Base-by-base conservation (phyloP, 2,329 filamentous ascomycete genomes). In the Helotiales sp. region DNA sequence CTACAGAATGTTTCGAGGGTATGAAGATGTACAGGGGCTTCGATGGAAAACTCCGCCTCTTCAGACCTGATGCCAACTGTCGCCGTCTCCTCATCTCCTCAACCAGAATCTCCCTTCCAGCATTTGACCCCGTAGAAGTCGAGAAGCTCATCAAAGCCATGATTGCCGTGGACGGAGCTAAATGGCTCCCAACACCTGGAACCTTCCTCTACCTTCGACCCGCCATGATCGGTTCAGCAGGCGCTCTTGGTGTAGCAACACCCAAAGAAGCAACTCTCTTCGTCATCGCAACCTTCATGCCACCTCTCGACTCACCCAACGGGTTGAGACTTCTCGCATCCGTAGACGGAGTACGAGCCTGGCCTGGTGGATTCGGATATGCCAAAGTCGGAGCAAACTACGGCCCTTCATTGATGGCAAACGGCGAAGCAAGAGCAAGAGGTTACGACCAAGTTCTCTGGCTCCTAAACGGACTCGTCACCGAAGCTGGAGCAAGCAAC, bases 381-480 rank as follows among this genome's bases (percentile, higher is more conserved):
- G 91, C 92, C 60, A 97, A 97, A 76, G 84, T 97, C 31, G 93
- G 93, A 54, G 93, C 93, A 60, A 97, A 96, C 79, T 97, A 96
- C 73, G 93, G 93, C 0, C 93, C 93, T 17, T 87, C 84, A 19
- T 80, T 97, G 54, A 80, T 91, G 54, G 90, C 91, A 3, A 92
- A 92, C 49, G 81, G 81, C 17, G 89, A 93, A 73, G 93, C 93
- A 2, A 78, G 86, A 55, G 77, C 77, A 10, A 76, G 83, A 38
- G 93, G 93, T 0, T 97, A 86, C 75, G 84, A 93, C 70, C 93
- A 97, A 80, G 88, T 97, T 55, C 82, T 97, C n/a, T 97, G 93
- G 93, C 81, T 97, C 51, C 95, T 96, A 38, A 81, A 93, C 66
- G 84, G 83, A 52, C 84, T 85, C 70, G 92, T 96, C 63, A 97